Percentiles rank a stretch among this genome's conserved stretches.
Evolutionary conservation across 2,329 filamentous ascomycete genomes (phyloP).

Genomic region (Whalleya microplaca): DNA sequence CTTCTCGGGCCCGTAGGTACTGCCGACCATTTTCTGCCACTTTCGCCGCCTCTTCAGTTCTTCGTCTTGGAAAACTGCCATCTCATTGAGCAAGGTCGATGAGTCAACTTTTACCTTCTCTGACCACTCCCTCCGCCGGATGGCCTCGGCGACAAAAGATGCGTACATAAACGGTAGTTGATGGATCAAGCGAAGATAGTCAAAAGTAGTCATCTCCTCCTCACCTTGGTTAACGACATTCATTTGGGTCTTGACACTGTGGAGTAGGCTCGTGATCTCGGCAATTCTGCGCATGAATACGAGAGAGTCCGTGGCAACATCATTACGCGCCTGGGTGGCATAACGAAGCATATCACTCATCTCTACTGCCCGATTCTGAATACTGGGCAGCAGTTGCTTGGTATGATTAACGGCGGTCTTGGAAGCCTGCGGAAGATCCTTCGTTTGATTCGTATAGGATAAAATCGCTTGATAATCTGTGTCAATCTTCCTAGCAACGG

Average conservation of each 20-base stretch:
- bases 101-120: slow-evolving; percentile 91
- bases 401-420: slow-evolving; percentile 68
- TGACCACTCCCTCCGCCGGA: slow-evolving; percentile 86
- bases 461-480: slow-evolving; percentile 82
- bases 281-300: slow-evolving; percentile 83
- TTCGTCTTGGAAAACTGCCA: slow-evolving; percentile 90
- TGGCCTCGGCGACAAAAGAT: slow-evolving; percentile 82
- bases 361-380: slow-evolving; percentile 59
- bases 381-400: slow-evolving; percentile 61
- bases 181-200: slow-evolving; percentile 77
- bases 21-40: slow-evolving; percentile 86
- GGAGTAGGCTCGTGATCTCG: slow-evolving; percentile 75
- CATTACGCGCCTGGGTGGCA: slow-evolving; percentile 69
- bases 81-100: slow-evolving; percentile 85
- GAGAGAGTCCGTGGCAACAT: slow-evolving; percentile 66
- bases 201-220: slow-evolving; percentile 79
- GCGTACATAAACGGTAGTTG: slow-evolving; percentile 89
- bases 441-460: slow-evolving; percentile 66
- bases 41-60: slow-evolving; percentile 85
- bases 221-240: slow-evolving; percentile 71
- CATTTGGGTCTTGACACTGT: slow-evolving; percentile 73
- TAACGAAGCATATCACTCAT: slow-evolving; percentile 65
- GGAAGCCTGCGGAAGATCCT: slow-evolving; percentile 63
- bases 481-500: slow-evolving; percentile 82
- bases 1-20: slow-evolving; percentile 68